Conservation (phyloP, 768 basidiomycete genomes). For the Tricholoma sp. region DNA sequence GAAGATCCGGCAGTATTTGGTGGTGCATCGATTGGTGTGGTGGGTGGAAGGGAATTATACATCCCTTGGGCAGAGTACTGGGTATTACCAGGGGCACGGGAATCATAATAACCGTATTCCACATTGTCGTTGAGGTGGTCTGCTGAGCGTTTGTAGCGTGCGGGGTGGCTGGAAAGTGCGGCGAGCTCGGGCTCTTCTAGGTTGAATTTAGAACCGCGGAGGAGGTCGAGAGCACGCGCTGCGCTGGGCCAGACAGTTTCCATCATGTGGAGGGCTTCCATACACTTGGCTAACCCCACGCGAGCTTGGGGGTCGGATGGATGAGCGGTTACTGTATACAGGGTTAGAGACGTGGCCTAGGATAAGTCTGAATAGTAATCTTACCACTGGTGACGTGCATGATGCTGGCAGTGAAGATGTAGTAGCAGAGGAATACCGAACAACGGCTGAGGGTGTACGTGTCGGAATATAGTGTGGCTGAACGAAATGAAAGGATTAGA, state of each 20-base stretch:
- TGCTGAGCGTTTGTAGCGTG: slow-evolving; percentile 17
- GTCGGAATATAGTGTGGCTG: slow-evolving; percentile 57
- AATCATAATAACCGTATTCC: too few species aligned
- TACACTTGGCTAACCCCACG: too few species aligned
- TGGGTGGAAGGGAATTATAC: too few species aligned
- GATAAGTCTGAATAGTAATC: slow-evolving; percentile 30
- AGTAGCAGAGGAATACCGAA: slow-evolving; percentile 71
- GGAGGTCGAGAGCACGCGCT: slow-evolving; percentile 65
- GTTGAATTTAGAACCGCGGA: slow-evolving; percentile 55
- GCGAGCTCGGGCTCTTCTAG: slow-evolving; percentile 18
- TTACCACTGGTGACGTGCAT: slow-evolving; percentile 73
- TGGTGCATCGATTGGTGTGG: too few species aligned
- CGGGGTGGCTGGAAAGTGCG: slow-evolving; percentile 20
- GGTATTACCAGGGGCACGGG: too few species aligned
- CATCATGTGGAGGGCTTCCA: too few species aligned
- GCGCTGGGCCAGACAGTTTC: slow-evolving; percentile 72
- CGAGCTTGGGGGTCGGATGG: slow-evolving; percentile 47
- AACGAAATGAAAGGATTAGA: not conserved
- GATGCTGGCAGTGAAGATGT: slow-evolving; percentile 73
- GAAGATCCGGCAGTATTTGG: not conserved
- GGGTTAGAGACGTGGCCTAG: not conserved
- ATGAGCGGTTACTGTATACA: slow-evolving; percentile 48
- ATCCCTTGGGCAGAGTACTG: too few species aligned
- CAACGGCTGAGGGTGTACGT: slow-evolving; percentile 56
- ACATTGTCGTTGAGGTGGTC: too few species aligned